phyloP scores from a whole-genome alignment of 805 yeast species.

The Kregervanrija fluxuum region DNA sequence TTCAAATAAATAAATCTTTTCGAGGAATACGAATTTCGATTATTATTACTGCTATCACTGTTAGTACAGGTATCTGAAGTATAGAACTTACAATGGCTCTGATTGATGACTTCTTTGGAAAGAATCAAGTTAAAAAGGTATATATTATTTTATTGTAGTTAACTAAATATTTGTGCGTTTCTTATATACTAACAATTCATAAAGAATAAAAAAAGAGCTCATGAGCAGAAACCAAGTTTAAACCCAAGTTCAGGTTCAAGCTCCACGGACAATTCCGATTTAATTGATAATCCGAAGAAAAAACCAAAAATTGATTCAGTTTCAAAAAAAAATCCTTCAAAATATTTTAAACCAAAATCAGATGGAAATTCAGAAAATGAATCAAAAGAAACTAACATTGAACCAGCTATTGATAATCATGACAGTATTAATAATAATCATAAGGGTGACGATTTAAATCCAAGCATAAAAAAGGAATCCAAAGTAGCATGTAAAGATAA shows the following conservation, averaged over 20 bases:
- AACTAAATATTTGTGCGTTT: neutral
- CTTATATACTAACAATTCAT: neutral
- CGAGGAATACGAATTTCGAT: too few species aligned
- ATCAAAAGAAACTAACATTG: slow-evolving; percentile 1
- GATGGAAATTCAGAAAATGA: neutral
- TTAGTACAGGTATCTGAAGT: neutral
- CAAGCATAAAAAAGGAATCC: neutral
- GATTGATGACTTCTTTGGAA: slow-evolving; percentile 26
- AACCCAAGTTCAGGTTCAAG: too few species aligned
- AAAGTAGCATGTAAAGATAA: neutral
- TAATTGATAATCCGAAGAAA: neutral
- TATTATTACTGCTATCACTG: neutral
- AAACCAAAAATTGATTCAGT: slow-evolving; percentile 4
- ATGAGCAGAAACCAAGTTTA: too few species aligned
- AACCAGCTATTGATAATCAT: slow-evolving; percentile 1
- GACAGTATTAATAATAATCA: neutral
- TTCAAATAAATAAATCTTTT: too few species aligned
- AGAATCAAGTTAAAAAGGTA: slow-evolving; percentile 20
- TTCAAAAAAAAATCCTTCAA: neutral
- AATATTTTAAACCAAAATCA: neutral
- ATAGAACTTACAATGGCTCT: slow-evolving; percentile 16
- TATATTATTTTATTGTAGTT: slow-evolving; percentile 1
- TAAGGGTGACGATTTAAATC: neutral
- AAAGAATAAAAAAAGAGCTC: slow-evolving; percentile 3
- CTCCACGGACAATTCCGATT: too few species aligned